phyloP scores from a whole-genome alignment of 192 early-diverging fungal genomes.

The Geosiphon pyriformis region DNA sequence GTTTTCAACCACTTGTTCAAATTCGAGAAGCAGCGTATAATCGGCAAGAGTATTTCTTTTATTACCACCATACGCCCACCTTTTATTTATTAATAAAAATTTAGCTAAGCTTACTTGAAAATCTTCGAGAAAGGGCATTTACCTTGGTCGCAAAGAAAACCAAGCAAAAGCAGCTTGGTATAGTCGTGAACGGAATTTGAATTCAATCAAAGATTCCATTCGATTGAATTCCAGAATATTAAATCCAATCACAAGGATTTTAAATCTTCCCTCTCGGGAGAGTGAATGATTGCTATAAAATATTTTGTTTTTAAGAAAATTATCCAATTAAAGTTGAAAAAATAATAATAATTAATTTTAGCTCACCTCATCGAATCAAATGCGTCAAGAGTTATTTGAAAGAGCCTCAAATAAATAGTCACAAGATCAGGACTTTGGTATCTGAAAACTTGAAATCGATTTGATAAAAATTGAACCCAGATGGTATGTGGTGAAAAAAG shows the following conservation, averaged over 20 bases:
- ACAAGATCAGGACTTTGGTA: slow-evolving; percentile 68
- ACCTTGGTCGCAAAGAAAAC: slow-evolving; percentile 72
- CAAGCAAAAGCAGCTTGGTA: slow-evolving; percentile 75
- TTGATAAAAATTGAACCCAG: slow-evolving; percentile 82
- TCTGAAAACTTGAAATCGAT: slow-evolving; percentile 77
- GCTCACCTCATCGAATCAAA: slow-evolving; percentile 27
- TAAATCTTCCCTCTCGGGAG: slow-evolving; percentile 74
- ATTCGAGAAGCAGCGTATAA: slow-evolving; percentile 62
- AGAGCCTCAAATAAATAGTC: slow-evolving; percentile 69
- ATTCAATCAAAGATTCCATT: slow-evolving; percentile 57
- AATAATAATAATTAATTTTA: background rate
- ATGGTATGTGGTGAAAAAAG: slow-evolving; percentile 69
- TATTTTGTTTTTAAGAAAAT: no score
- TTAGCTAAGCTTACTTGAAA: slow-evolving; percentile 26
- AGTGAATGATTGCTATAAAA: slow-evolving; percentile 56
- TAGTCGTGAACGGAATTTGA: slow-evolving; percentile 57
- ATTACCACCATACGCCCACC: slow-evolving; percentile 76
- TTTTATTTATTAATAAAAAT: slow-evolving; percentile 5
- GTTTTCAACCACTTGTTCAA: slow-evolving; percentile 51
- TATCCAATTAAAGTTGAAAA: no score
- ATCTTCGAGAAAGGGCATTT: slow-evolving; percentile 25
- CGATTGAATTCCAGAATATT: slow-evolving; percentile 66
- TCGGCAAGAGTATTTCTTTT: slow-evolving; percentile 56
- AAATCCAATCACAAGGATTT: slow-evolving; percentile 68
- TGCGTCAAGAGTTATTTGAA: slow-evolving; percentile 68